Base-by-base conservation (phyloP, 2,329 filamentous ascomycete genomes). In the Pseudocercospora cruenta region DNA sequence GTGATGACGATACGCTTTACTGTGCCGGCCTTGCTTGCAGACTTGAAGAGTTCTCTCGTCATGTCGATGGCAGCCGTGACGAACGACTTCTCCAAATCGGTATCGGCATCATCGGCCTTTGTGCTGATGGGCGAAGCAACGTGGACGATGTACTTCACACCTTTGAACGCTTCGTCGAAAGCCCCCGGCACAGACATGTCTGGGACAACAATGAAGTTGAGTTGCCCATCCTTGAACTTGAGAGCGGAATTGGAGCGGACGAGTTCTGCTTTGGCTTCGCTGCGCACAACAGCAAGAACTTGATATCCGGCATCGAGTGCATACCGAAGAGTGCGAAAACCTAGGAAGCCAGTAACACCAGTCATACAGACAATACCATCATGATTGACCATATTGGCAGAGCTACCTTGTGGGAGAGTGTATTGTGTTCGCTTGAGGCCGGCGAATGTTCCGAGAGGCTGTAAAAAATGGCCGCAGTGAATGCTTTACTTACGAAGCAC, bases 1-100 rank as follows among this genome's bases (percentile, higher is more conserved):
- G 82, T 83, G 58, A 84, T 80, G 19, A 83, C 78, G 8, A 84
- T 70, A 14, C 79, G 76, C 63, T 77, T 74, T n/a, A 84, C 74
- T 0, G 71, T 75, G 1, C 71, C 66, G 5, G 63, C 65, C 60
- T 78, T 78, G 16, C 72, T 53, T 1, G 81, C 81, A 0, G 80
- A 74, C 24, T 78, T 67, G 2, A 84, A 73, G 6, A 83, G 75
- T 4, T 72, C 72, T 3, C 76, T 59, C 0, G 78, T 82, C 21
- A 78, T 79, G 55, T 76, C 73, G 31, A 82, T 71, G 16, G 74
- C 74, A 0, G 74, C 71, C 9, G 68, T 43, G 63, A 68, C 57
- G 58, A 70, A 66, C 22, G 51, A 43, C 43, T 47, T 24, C 47
- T 61, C 60, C 60, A 63, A 58, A 22, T 51, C 61, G 10, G 47